These are phyloP conservation scores for Hippophae gyantsensis DNA, from an alignment of 306 rosid species.

Conservation along the genomic window DNA sequence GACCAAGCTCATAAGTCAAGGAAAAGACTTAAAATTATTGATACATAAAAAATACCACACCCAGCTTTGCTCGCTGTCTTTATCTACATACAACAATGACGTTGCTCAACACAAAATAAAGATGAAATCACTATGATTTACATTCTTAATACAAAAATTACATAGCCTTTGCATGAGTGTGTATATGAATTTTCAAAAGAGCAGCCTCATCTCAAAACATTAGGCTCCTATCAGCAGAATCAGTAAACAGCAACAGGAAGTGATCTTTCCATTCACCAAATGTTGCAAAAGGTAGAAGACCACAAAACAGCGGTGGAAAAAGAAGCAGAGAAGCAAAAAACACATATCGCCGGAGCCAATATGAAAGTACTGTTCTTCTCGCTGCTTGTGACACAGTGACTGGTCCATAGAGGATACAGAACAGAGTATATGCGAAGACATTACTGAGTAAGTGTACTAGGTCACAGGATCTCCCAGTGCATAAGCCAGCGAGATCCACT, in stretches of 20 bases:
- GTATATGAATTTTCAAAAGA: too few species aligned
- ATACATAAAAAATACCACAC: too few species aligned
- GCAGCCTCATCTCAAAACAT: too few species aligned
- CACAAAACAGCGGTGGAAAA: constrained; percentile 63
- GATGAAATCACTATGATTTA: too few species aligned
- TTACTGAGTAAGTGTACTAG: constrained; percentile 51
- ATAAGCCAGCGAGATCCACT: constrained; percentile 66
- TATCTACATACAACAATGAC: too few species aligned
- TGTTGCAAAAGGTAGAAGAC: constrained; percentile 79
- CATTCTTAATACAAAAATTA: too few species aligned
- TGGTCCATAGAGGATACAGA: constrained; percentile 53
- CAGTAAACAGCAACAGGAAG: constrained; percentile 18
- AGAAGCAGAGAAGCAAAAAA: constrained; percentile 39
- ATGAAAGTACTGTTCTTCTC: constrained; percentile 20
- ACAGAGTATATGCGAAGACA: constrained; percentile 35
- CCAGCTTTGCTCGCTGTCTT: too few species aligned
- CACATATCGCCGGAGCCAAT: constrained; percentile 50
- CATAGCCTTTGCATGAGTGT: too few species aligned
- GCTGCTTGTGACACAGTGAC: constrained; percentile 23
- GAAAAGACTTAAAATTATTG: too few species aligned
- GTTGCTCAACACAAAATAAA: too few species aligned
- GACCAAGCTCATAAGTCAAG: too few species aligned
- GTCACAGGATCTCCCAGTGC: constrained; percentile 65
- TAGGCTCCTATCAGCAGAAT: not conserved
- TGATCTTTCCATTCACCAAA: constrained; percentile 65